phyloP scores from a whole-genome alignment of 2,329 filamentous ascomycete genomes.

The Claviceps quebecensis region DNA sequence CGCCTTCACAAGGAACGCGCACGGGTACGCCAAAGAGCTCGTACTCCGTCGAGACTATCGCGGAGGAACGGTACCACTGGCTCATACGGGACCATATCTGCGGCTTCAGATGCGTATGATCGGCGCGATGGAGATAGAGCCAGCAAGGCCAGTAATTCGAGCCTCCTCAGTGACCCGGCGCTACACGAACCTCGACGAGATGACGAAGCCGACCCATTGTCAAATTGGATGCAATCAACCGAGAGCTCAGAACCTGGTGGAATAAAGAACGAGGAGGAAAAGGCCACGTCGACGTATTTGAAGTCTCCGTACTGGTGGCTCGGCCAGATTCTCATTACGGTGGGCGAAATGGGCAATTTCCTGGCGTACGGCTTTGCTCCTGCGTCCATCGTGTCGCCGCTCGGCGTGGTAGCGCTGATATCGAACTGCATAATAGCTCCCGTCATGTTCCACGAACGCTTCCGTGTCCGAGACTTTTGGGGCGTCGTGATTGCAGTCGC shows the following conservation, averaged over 20 bases:
- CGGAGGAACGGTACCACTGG: conserved; percentile 16
- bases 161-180: conserved; percentile 16
- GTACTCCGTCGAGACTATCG: conserved; percentile 35
- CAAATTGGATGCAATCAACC: conserved; percentile 33
- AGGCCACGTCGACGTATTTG: conserved; percentile 57
- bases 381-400: conserved; percentile 88
- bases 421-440: conserved; percentile 97
- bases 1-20: conserved; percentile 59
- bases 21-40: conserved; percentile 40
- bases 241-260: conserved; percentile 13
- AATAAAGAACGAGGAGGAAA: conserved; percentile 18
- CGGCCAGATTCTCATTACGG: conserved; percentile 80
- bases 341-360: conserved; percentile 93
- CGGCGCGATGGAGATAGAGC: conserved; percentile 11
- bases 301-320: conserved; percentile 93
- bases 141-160: conserved; percentile 16
- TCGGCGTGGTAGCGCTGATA: conserved; percentile 91
- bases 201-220: conserved; percentile 37
- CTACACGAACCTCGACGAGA: conserved; percentile 11
- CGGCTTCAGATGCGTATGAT: conserved; percentile 5
- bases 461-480: conserved; percentile 71
- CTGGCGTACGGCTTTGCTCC: conserved; percentile 95
- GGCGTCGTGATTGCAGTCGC: conserved; percentile 78
- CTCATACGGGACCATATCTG: conserved; percentile 22
- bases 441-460: conserved; percentile 80